Evolutionary conservation across 768 basidiomycete genomes (phyloP).

Genomic region (Leccinum longicurvipes): DNA sequence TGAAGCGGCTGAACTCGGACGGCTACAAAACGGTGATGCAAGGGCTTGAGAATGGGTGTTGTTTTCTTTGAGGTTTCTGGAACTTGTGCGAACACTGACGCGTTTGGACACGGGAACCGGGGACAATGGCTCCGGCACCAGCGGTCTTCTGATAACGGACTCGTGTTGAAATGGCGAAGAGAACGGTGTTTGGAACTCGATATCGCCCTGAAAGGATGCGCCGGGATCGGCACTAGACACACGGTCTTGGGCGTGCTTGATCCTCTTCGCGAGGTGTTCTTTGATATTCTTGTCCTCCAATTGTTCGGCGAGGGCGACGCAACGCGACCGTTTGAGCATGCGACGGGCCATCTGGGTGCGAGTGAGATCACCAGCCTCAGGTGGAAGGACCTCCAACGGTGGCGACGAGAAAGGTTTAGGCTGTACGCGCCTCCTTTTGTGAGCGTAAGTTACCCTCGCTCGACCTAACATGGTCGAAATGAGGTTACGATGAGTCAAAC

Average conservation of each 20-base stretch:
- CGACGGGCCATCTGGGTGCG: constrained; percentile 41
- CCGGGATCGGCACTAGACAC: too few relatives aligned
- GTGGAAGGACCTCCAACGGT: constrained; percentile 26
- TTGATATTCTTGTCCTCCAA: constrained; percentile 19
- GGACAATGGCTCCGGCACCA: constrained; percentile 37
- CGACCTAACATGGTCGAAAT: constrained; percentile 10
- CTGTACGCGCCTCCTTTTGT: constrained; percentile 27
- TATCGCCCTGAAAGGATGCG: constrained; percentile 9
- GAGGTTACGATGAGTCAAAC: too few relatives aligned
- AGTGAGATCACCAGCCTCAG: constrained; percentile 32
- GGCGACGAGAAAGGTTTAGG: constrained; percentile 26
- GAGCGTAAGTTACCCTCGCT: constrained; percentile 31
- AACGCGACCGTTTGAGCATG: constrained; percentile 48
- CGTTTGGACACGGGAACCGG: constrained; percentile 39
- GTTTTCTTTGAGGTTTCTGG: constrained; percentile 42
- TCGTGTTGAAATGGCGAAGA: constrained; percentile 22
- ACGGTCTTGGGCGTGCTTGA: constrained; percentile 24
- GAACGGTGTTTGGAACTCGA: constrained; percentile 30
- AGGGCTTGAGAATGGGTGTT: constrained; percentile 24
- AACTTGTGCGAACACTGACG: constrained; percentile 37
- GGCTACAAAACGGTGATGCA: constrained; percentile 46
- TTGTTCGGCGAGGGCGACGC: constrained; percentile 26
- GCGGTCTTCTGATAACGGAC: constrained; percentile 19
- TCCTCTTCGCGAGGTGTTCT: constrained; percentile 33
- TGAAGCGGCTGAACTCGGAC: constrained; percentile 38